Evolutionary conservation across 2,329 filamentous ascomycete species (phyloP), one percentile per base, ranked within the genome.

Genomic region (Tolypocladium tropicale): DNA sequence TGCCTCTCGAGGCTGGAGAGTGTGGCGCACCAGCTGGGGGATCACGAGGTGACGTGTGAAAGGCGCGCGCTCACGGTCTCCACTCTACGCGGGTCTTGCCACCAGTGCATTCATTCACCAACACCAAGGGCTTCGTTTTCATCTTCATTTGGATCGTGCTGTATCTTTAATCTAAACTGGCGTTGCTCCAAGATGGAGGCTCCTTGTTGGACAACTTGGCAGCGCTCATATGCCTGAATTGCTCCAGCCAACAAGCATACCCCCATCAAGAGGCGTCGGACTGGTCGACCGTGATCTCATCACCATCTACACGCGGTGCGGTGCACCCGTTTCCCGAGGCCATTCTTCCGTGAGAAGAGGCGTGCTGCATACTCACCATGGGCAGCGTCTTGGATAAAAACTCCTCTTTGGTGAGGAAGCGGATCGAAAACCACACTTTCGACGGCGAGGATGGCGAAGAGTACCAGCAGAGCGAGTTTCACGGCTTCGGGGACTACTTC

Each of bases 401-500:
- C 62, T 85, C 84, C n/a, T 76, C 78, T 33, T 75, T 75, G 36
- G 77, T 83, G 68, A 78, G 80, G 62, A 86, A 86, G 67, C 76
- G 80, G 61, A 84, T 86, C 59, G 78, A 83, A 55, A 67, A 66
- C 18, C 83, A 96, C 71, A 81, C 78, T 2, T 97, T 96, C 68
- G 77, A 86, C 2, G 80, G 88, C 65, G 91, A 96, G 68, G 81
- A 81, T 28, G 93, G 94, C 56, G 93, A 97, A 57, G 95, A 99
- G 70, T 99, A 99, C 70, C 85, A 86, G 57, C 83, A 79, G 2
- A 96, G 91, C 60, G 83, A 82, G 54, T 99, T 97, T 70, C 90
- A 90, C 30, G 93, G 92, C 10, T 95, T 97, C 65, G 74, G 78
- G 28, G 93, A 97, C 67, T 99, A 97, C 71, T 95, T 96, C 68